Percentiles rank a stretch among this genome's conserved stretches.
Evolutionary conservation across 2,329 filamentous ascomycete genomes (phyloP).

Genomic region (Paramyrothecium roridum): DNA sequence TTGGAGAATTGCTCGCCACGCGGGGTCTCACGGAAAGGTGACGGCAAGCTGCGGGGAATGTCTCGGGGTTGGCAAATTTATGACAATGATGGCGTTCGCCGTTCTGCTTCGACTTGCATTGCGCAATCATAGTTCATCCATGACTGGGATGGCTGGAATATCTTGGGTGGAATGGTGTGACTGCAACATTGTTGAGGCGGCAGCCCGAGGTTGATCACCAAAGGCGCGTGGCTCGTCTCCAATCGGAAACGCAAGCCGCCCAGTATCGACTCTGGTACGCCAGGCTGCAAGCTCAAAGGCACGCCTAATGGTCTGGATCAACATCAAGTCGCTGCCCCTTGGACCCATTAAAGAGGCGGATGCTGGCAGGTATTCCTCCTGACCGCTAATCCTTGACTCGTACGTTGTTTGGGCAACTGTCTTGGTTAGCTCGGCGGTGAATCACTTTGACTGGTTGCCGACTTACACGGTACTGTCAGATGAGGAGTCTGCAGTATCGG

Average conservation of each 20-base stretch:
- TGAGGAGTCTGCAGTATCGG: conserved; percentile 25
- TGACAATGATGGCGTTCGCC: not conserved
- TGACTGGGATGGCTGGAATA: not conserved
- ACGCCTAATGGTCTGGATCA: conserved; percentile 23
- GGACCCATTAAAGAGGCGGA: conserved; percentile 25
- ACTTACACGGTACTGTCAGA: conserved; percentile 31
- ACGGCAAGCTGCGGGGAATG: not conserved
- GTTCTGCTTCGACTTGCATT: not conserved
- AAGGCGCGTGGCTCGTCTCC: conserved; percentile 6
- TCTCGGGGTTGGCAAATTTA: not conserved
- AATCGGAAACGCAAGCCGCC: conserved; percentile 24
- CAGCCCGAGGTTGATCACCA: not conserved
- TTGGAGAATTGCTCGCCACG: not conserved
- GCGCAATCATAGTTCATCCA: not conserved
- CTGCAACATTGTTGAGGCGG: not conserved
- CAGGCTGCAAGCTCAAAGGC: conserved; percentile 22
- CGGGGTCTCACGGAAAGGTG: not conserved
- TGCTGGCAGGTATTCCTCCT: conserved; percentile 24
- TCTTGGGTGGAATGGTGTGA: not conserved
- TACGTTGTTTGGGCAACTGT: conserved; percentile 27
- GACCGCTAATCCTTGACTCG: conserved; percentile 21
- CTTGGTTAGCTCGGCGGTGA: not conserved
- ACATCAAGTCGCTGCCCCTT: conserved; percentile 17
- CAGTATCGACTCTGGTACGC: conserved; percentile 22
- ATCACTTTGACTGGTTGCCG: not conserved